phyloP scores from a whole-genome alignment of 148 eudicot genomes.

The Chenopodium berlandieri region DNA sequence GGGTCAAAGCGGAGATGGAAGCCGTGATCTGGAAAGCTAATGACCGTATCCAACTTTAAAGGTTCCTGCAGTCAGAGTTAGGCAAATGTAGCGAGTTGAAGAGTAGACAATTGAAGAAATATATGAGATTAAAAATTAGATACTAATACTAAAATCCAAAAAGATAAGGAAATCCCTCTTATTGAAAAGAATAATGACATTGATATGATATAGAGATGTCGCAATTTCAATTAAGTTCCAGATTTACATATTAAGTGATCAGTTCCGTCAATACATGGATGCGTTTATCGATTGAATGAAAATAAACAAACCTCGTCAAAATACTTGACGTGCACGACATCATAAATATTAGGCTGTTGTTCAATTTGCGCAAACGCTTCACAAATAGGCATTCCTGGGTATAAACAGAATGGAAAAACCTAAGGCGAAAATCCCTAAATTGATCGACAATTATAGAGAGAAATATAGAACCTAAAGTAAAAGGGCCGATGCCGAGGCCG shows the following conservation, averaged over 20 bases:
- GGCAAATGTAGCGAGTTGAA: not conserved
- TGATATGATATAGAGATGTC: too few species aligned
- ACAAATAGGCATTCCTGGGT: constrained; percentile 89
- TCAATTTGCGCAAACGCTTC: constrained; percentile 92
- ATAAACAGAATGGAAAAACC: too few species aligned
- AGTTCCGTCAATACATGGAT: too few species aligned
- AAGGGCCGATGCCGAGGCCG: constrained; percentile 80
- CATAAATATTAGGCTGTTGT: constrained; percentile 90
- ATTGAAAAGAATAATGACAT: not conserved
- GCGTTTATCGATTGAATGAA: too few species aligned
- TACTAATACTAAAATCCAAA: not conserved
- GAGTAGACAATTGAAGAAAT: not conserved
- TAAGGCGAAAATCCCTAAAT: not conserved
- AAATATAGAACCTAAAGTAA: constrained; percentile 56
- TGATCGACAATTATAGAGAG: not conserved
- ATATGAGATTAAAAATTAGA: too few species aligned
- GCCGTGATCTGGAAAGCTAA: constrained; percentile 96
- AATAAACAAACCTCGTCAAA: constrained; percentile 62
- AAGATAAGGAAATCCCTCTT: too few species aligned
- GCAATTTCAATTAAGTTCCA: too few species aligned
- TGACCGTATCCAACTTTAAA: constrained; percentile 74
- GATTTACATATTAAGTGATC: too few species aligned
- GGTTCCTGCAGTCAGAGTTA: constrained; percentile 62
- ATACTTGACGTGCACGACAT: constrained; percentile 94
- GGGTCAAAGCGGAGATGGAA: constrained; percentile 92